Evolutionary conservation across 139 green algal species (phyloP).

Genomic region (Micractinium conductrix): DNA sequence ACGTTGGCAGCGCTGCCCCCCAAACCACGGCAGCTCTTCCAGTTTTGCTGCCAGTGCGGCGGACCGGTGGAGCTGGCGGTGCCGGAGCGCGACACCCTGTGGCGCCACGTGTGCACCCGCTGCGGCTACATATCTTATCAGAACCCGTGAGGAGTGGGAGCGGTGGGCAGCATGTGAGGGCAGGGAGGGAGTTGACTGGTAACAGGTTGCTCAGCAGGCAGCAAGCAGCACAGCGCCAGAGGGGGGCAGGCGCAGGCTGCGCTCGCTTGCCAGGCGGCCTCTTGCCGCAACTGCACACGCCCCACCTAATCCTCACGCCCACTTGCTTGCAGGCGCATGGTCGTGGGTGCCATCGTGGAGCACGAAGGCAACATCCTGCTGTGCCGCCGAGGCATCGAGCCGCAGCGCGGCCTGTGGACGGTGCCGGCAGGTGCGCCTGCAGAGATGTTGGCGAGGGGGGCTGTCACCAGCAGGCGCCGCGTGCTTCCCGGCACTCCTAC

Average conservation of each 20-base stretch:
- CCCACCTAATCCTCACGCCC: too few species aligned
- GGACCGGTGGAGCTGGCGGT: constrained; percentile 51
- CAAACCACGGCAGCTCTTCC: constrained; percentile 28
- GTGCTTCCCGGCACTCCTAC: too few species aligned
- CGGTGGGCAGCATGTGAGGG: too few species aligned
- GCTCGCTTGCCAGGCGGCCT: too few species aligned
- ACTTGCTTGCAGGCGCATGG: too few species aligned
- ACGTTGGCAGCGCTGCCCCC: not conserved
- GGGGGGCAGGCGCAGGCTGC: too few species aligned
- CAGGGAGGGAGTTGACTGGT: too few species aligned
- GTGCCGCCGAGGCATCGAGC: constrained; percentile 84
- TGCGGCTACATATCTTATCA: constrained; percentile 72
- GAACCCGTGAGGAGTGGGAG: too few species aligned
- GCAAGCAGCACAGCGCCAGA: too few species aligned
- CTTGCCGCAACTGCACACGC: too few species aligned
- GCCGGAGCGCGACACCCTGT: constrained; percentile 62
- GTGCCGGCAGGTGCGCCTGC: constrained; percentile 72
- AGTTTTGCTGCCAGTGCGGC: constrained; percentile 75
- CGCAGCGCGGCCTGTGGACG: constrained; percentile 88
- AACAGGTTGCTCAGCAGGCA: too few species aligned
- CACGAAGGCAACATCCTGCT: constrained; percentile 83
- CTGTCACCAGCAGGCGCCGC: not conserved
- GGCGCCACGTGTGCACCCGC: constrained; percentile 71
- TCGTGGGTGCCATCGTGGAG: constrained; percentile 90
- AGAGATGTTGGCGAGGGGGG: too few species aligned